Base-by-base conservation (phyloP, 2,329 filamentous ascomycete species). In the Paracoccidioides brasiliensis region DNA sequence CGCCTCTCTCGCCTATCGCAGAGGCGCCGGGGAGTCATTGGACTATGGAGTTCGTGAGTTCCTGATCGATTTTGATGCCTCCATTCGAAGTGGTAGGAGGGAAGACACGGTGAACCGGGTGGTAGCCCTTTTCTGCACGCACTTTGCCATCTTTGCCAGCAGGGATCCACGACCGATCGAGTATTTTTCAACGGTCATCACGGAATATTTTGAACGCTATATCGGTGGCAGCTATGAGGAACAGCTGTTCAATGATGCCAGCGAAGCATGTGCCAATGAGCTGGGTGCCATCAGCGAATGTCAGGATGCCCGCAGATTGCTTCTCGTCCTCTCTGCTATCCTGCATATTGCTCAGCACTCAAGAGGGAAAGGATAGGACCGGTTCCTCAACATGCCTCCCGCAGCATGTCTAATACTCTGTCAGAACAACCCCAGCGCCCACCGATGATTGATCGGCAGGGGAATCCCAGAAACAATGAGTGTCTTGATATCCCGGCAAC, bases 261-360 rank as follows among this genome's bases (percentile, higher is more conserved):
- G 59, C 53, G 57, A 62, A 53, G 61, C 62, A 51, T 64, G 59
- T 51, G 60, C 61, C 49, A 57, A 57, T 56, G 60, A 64, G 56
- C 57, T 64, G 37, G 3, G 40, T 52, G 55, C 56, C 53, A 59
- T 62, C 57, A 63, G 60, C 57, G 33, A 59, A 53, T 43, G 48
- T 30, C 60, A 49, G 15, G 60, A 63, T 53, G 57, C 56, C 50
- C 6, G 48, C 54, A 57, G 55, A 56, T 57, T 61, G 58, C 52
- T 35, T 56, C 55, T 60, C 48, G 52, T 60, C 38, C 56, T 61
- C 56, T 52, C 64, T 58, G 55, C 58, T 59, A 38, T 68, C 59
- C 57, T 68, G 60, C 55, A 66, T 56, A 56, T 67, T 60, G 53
- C 61, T 57, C 45, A 64, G 62, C 41, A 58, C 58, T 50, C 56